Evolutionary conservation across 78 protist genomes (phyloP), one percentile per base, ranked within the genome.

Genomic region (Blattamonas nauphoetae): DNA sequence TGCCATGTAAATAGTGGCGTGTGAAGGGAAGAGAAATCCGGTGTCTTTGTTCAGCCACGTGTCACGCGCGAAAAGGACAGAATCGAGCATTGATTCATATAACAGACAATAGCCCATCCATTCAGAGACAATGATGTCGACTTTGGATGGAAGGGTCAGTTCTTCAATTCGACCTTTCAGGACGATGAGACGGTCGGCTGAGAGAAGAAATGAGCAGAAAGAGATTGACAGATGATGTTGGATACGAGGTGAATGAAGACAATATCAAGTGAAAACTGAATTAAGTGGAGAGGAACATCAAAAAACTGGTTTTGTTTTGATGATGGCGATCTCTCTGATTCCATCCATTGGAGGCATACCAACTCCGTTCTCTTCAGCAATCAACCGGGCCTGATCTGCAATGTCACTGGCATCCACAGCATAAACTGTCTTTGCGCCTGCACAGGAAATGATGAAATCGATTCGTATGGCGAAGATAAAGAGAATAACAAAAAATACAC

Each of bases 51-150:
- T 6, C 43, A 93, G 84, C 86, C 85, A 92, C 42, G 79, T 81
- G 80, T 93, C 94, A 44, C 95, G 92, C 41, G 95, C 95, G 33
- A 42, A 32, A 11, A 93, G 36, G 1, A 93, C 95, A 34, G 93
- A 87, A 42, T 92, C 90, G 45, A 92, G 86, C 95, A 93, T 93
- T 42, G 89, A 43, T 90, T 93, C 95, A 46, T 92, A 92, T 0
- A 94, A 79, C 41, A 93, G 87, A 81, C 89, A 91, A 82, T 92
- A 94, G 41, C 96, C 96, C 96, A 94, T 94, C 96, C 96, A 94
- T 79, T 94, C 96, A 11, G 93, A 89, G n/a, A 94, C 81, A 41
- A 94, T 93, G 0, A 94, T 78, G 63, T 94, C 95, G 5, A 93
- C 95, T 43, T 90, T 45, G 46, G 89, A 89, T 77, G 63, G 81